These are phyloP conservation scores for Aspergillus fijiensis DNA, from an alignment of 2,329 filamentous ascomycete genomes.

Conservation along the genomic window DNA sequence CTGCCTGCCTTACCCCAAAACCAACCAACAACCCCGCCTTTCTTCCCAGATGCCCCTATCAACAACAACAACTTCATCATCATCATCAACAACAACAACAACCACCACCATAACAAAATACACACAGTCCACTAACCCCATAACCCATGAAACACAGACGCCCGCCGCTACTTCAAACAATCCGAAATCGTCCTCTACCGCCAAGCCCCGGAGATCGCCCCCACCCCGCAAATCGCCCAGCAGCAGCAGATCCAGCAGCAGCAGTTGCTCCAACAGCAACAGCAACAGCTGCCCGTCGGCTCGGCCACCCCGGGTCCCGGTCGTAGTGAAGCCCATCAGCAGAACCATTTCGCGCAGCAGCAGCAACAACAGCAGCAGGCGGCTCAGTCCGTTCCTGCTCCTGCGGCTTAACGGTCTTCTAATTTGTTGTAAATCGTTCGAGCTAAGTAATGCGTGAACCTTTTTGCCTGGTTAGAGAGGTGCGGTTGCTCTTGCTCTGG, in stretches of 20 bases:
- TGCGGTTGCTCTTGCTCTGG: no score
- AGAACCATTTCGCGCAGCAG: slow-evolving; percentile 17
- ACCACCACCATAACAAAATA: no score
- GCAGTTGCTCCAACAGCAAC: slow-evolving; percentile 34
- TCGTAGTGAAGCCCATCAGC: slow-evolving; percentile 16
- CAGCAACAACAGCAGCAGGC: not conserved
- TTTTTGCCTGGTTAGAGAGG: no score
- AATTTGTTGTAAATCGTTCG: no score
- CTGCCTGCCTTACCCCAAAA: slow-evolving; percentile 12
- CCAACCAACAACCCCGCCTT: no score
- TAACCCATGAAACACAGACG: slow-evolving; percentile 58
- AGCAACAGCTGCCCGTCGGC: slow-evolving; percentile 38
- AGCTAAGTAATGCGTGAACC: no score
- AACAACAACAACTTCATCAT: not conserved
- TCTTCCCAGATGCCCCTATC: not conserved
- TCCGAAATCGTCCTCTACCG: slow-evolving; percentile 97
- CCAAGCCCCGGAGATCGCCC: slow-evolving; percentile 57
- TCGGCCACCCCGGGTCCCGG: slow-evolving; percentile 37
- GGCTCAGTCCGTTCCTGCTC: not conserved
- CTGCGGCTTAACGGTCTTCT: not conserved
- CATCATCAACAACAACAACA: no score
- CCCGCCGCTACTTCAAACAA: slow-evolving; percentile 97
- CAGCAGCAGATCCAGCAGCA: slow-evolving; percentile 44
- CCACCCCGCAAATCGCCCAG: slow-evolving; percentile 41
- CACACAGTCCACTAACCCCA: not conserved